A percentile compares a stretch with the other conserved stretches of the same genome.
phyloP scores from a whole-genome alignment of 2,329 filamentous ascomycete species.

The Biscogniauxia marginata region DNA sequence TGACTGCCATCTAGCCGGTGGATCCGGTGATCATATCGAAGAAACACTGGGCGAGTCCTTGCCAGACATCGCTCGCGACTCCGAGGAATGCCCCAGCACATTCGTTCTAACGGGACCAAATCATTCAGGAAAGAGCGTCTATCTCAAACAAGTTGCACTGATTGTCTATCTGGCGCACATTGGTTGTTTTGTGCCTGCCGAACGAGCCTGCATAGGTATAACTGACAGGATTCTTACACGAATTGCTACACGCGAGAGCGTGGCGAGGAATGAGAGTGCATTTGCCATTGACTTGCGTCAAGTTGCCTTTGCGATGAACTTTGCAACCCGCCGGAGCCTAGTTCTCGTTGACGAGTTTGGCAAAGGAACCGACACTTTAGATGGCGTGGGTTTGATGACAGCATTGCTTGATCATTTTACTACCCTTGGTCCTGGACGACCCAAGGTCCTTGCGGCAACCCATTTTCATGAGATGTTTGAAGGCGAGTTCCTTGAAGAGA shows the following conservation, averaged over 20 bases:
- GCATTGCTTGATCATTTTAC: constrained; percentile 59
- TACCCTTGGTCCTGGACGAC: constrained; percentile 42
- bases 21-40: constrained; percentile 37
- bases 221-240: constrained; percentile 92
- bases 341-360: constrained; percentile 92
- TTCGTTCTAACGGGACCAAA: constrained; percentile 89
- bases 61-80: constrained; percentile 7
- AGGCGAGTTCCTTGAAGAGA: constrained; percentile 51
- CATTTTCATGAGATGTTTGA: constrained; percentile 75
- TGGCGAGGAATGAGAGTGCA: constrained; percentile 58
- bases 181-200: constrained; percentile 87
- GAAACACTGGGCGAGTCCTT: constrained; percentile 6
- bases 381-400: constrained; percentile 58
- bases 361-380: constrained; percentile 58
- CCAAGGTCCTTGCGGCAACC: constrained; percentile 60
- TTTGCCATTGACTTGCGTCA: constrained; percentile 84
- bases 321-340: constrained; percentile 74
- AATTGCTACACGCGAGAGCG: constrained; percentile 70
- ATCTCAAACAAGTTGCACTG: constrained; percentile 87
- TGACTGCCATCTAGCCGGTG: constrained; percentile 67
- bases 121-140: constrained; percentile 94
- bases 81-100: constrained; percentile 55
- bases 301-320: constrained; percentile 70
- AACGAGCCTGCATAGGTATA: constrained; percentile 72
- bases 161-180: constrained; percentile 92